These are phyloP conservation scores for Cyberlindnera petersonii DNA, from an alignment of 805 yeast species.

Conservation along the genomic window DNA sequence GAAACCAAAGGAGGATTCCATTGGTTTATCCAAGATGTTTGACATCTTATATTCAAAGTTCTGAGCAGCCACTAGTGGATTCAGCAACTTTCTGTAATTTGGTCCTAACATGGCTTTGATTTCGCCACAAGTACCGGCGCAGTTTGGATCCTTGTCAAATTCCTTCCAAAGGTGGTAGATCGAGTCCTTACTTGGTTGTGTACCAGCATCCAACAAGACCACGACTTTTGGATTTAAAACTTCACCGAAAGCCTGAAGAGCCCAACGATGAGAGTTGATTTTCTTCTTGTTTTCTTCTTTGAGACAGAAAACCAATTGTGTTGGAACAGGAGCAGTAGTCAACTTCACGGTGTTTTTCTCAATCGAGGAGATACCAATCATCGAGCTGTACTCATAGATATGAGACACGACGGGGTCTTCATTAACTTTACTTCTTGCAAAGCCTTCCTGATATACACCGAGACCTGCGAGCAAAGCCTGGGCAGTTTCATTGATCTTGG, in stretches of 20 bases:
- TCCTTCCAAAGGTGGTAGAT: conserved; percentile 88
- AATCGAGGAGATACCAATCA: conserved; percentile 76
- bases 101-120: conserved; percentile 81
- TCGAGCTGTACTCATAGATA: conserved; percentile 88
- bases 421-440: conserved; percentile 87
- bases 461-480: conserved; percentile 77
- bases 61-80: conserved; percentile 94
- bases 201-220: conserved; percentile 88
- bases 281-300: conserved; percentile 87
- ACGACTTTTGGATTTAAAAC: conserved; percentile 78
- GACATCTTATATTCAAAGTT: conserved; percentile 96
- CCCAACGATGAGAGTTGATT: conserved; percentile 96
- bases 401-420: conserved; percentile 80
- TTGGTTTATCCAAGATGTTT: conserved; percentile 90
- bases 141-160: conserved; percentile 67
- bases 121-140: conserved; percentile 98
- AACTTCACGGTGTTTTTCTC: conserved; percentile 61
- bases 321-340: conserved; percentile 68
- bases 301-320: conserved; percentile 83
- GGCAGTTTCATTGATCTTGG: conserved; percentile 74
- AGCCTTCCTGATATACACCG: conserved; percentile 93
- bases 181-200: conserved; percentile 81
- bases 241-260: conserved; percentile 87
- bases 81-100: conserved; percentile 49
- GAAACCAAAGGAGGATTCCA: conserved; percentile 92